Base-by-base conservation (phyloP, 2,329 filamentous ascomycete species). In the Chaetomium strumarium region DNA sequence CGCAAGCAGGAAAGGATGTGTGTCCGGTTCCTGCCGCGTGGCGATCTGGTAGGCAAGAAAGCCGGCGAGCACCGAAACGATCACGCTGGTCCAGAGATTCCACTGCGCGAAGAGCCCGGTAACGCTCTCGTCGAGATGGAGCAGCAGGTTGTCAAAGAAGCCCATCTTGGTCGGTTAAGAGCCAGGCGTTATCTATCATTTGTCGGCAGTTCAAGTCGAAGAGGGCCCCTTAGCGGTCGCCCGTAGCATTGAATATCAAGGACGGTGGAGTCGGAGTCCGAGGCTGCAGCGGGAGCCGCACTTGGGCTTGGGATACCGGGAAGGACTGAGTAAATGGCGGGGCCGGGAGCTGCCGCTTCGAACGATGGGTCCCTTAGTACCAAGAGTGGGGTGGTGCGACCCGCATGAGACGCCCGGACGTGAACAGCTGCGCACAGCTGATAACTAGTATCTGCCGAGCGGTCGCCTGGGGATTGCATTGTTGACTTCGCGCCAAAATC, bases 1-100 rank as follows among this genome's bases (percentile, higher is more conserved):
- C 51, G 88, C 88, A 29, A 99, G 84, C 44, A 97, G 80, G 69
- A 96, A 84, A 33, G 93, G 92, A 69, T 97, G 93, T 5, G 87
- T 86, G 72, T 99, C 93, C 6, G 93, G 88, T 49, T 96, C 92
- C 55, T 82, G 80, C 46, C 81, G 79, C 56, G 82, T 82, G 63
- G 87, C 74, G 58, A 95, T 72, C 41, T 84, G 80, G 69, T 88
- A 90, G 52, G 84, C 77, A 52, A 92, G 70, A 63, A 90, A 79
- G 50, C 78, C 74, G 55, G 85, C 73, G 40, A 96, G 75, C 55
- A 80, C 65, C 20, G 85, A 79, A 42, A 82, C 77, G 58, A 99
- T 76, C 39, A 83, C 64, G 3, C 88, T 93, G 30, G 88, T 89
- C 73, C 86, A 87, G 60, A 79, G 71, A 67, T 93, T 90, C 90